These are phyloP conservation scores for Penicillium sp. DNA, from an alignment of 2,329 filamentous ascomycete genomes.

Conservation along the genomic window DNA sequence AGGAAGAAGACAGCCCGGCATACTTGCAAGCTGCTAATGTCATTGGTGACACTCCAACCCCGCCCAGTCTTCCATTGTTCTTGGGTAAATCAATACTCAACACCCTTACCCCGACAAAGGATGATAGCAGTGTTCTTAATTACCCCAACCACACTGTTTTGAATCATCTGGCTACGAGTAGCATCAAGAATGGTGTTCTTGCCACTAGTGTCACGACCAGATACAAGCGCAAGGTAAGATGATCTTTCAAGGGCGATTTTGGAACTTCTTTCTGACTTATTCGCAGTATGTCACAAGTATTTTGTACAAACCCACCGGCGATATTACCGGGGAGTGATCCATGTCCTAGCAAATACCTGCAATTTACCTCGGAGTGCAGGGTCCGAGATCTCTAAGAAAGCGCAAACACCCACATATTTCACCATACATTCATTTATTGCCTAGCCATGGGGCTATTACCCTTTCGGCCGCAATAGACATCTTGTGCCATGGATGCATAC, in stretches of 20 bases:
- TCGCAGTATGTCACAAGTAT: slow-evolving; percentile 87
- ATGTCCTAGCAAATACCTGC: neutral
- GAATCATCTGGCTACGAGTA: slow-evolving; percentile 95
- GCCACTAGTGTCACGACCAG: slow-evolving; percentile 96
- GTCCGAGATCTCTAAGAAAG: neutral
- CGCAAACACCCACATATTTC: neutral
- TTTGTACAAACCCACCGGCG: slow-evolving; percentile 84
- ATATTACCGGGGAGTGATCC: slow-evolving; percentile 29
- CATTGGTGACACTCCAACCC: slow-evolving; percentile 76
- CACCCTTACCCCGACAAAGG: slow-evolving; percentile 86
- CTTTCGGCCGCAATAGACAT: neutral
- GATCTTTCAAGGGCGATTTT: neutral
- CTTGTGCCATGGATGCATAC: neutral
- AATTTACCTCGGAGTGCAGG: neutral
- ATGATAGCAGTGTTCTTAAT: slow-evolving; percentile 94
- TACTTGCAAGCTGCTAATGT: slow-evolving; percentile 75
- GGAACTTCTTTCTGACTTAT: slow-evolving; percentile 8
- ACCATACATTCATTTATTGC: neutral
- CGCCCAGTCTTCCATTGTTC: slow-evolving; percentile 85
- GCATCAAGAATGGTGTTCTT: slow-evolving; percentile 93
- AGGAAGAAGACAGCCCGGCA: slow-evolving; percentile 71
- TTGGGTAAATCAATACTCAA: slow-evolving; percentile 94
- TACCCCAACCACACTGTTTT: slow-evolving; percentile 97
- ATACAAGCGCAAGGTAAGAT: slow-evolving; percentile 77
- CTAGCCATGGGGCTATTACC: neutral